phyloP scores from a whole-genome alignment of 441 rosid species.

The Populus hybrid region DNA sequence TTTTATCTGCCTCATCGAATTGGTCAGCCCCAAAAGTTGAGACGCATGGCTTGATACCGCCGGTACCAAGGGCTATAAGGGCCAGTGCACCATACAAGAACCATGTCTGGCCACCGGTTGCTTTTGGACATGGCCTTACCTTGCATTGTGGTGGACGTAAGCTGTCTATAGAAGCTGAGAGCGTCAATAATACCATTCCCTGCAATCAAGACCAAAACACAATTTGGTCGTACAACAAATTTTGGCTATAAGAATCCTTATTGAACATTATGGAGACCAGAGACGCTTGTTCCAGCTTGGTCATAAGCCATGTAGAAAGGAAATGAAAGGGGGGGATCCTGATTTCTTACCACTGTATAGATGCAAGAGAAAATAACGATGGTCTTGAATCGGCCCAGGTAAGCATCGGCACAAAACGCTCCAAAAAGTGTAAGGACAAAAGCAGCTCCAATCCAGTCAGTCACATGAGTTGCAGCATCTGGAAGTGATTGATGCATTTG shows the following conservation, averaged over 20 bases:
- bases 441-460: slow-evolving; percentile 58
- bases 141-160: slow-evolving; percentile 39
- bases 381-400: slow-evolving; percentile 51
- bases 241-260: too few species aligned
- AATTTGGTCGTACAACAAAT: neutral
- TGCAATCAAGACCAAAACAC: slow-evolving; percentile 10
- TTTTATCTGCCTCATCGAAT: slow-evolving; percentile 49
- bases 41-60: slow-evolving; percentile 64
- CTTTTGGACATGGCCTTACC: slow-evolving; percentile 27
- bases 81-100: slow-evolving; percentile 39
- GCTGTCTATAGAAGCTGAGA: slow-evolving; percentile 45
- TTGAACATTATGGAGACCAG: too few species aligned
- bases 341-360: slow-evolving; percentile 33
- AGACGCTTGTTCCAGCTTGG: too few species aligned
- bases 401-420: slow-evolving; percentile 59
- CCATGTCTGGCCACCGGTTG: slow-evolving; percentile 35
- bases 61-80: slow-evolving; percentile 59
- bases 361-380: slow-evolving; percentile 46
- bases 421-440: slow-evolving; percentile 48
- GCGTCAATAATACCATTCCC: slow-evolving; percentile 51
- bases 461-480: slow-evolving; percentile 44
- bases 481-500: slow-evolving; percentile 50
- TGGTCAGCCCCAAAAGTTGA: slow-evolving; percentile 62
- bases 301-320: too few species aligned
- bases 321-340: too few species aligned